Conservation (phyloP, 768 basidiomycete genomes). For the Trametes villosa region DNA sequence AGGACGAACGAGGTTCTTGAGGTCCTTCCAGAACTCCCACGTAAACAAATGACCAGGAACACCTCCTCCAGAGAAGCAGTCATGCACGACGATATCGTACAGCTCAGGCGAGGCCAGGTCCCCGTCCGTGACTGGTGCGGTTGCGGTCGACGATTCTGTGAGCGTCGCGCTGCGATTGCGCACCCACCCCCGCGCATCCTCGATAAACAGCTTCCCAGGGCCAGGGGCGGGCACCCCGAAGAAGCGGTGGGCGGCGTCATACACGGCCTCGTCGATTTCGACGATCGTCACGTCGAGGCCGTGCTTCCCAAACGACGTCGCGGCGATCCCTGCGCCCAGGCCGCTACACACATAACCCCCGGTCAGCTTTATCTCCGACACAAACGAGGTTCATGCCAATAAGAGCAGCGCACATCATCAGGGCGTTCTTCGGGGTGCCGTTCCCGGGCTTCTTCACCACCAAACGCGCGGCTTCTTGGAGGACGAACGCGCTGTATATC, state of each 20-base stretch:
- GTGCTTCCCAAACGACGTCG: constrained; percentile 72
- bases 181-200: constrained; percentile 81
- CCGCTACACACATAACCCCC: constrained; percentile 55
- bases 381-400: not conserved
- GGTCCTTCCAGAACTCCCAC: constrained; percentile 76
- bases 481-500: constrained; percentile 80
- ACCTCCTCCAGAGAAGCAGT: constrained; percentile 94
- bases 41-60: constrained; percentile 88
- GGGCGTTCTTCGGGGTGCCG: constrained; percentile 50
- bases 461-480: constrained; percentile 86
- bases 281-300: constrained; percentile 76
- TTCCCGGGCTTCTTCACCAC: constrained; percentile 53
- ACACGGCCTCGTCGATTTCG: constrained; percentile 94
- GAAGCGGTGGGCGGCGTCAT: constrained; percentile 75
- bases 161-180: constrained; percentile 40
- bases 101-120: constrained; percentile 25
- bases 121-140: not conserved
- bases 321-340: constrained; percentile 83
- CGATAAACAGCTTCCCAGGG: constrained; percentile 63
- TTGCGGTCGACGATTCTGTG: constrained; percentile 32
- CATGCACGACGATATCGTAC: constrained; percentile 83
- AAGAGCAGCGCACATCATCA: constrained; percentile 65
- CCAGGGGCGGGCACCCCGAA: constrained; percentile 79
- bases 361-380: constrained; percentile 1
- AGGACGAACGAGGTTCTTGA: constrained; percentile 63